Evolutionary conservation across 768 basidiomycete species (phyloP).

Genomic region (Favolaschia claudopus): DNA sequence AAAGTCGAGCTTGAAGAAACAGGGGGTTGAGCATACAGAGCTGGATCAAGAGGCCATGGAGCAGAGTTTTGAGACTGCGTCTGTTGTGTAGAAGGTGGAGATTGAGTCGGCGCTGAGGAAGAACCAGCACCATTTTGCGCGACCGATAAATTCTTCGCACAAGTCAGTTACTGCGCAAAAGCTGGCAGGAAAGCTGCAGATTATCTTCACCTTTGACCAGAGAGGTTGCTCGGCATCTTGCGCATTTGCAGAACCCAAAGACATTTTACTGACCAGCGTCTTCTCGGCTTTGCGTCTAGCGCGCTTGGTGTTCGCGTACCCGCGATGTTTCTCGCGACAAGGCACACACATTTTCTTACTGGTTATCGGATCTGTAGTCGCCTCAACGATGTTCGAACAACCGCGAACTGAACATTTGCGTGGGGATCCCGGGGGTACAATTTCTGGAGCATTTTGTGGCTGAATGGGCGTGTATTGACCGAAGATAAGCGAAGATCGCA

Average conservation of each 20-base stretch:
- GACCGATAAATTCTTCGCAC: no score
- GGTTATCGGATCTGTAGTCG: conserved; percentile 24
- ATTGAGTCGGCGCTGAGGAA: no score
- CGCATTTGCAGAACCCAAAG: neutral
- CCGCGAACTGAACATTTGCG: conserved; percentile 53
- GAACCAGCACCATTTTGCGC: no score
- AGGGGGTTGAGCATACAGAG: conserved; percentile 16
- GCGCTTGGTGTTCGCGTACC: conserved; percentile 60
- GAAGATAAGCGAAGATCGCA: neutral
- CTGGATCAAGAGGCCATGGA: neutral
- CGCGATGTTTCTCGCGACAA: conserved; percentile 58
- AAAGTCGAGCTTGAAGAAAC: conserved; percentile 49
- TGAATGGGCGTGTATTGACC: no score
- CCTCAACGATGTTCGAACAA: conserved; percentile 44
- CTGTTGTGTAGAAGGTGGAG: no score
- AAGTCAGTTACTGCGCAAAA: no score
- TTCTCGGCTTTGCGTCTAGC: conserved; percentile 61
- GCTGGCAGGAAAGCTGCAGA: no score
- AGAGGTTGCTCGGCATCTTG: neutral
- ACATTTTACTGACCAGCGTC: conserved; percentile 36
- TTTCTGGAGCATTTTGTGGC: no score
- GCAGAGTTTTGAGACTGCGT: no score
- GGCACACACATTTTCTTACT: conserved; percentile 60
- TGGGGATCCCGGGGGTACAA: neutral
- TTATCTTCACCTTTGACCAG: no score